These are phyloP conservation scores for Colletotrichum liriopes DNA, from an alignment of 2,329 filamentous ascomycete species.

Conservation along the genomic window DNA sequence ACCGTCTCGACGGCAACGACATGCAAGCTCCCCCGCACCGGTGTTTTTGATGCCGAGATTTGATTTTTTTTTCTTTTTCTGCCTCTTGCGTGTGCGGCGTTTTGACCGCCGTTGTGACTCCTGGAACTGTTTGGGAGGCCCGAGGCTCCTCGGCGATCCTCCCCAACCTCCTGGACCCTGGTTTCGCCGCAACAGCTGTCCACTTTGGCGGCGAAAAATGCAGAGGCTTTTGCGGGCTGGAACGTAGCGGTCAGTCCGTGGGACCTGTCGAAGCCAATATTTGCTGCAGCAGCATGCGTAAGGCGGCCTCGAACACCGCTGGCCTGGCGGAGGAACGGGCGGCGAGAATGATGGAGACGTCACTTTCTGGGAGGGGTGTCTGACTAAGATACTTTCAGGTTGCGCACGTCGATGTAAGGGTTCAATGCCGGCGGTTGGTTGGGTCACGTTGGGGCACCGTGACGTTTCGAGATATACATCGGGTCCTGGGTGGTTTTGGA, in stretches of 20 bases:
- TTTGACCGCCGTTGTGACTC: constrained; percentile 43
- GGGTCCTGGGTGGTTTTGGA: neutral
- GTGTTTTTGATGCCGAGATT: neutral
- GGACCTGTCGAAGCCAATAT: constrained; percentile 13
- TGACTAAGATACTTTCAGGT: constrained; percentile 22
- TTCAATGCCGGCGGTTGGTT: constrained; percentile 9
- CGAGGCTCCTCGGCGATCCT: constrained; percentile 21
- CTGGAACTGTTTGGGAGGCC: constrained; percentile 14
- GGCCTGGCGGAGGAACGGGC: constrained; percentile 15
- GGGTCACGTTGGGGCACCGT: constrained; percentile 3
- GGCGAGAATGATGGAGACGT: constrained; percentile 25
- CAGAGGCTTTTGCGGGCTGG: neutral
- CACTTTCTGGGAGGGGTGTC: constrained; percentile 5
- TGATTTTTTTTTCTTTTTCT: constrained; percentile 2
- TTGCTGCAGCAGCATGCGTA: constrained; percentile 25
- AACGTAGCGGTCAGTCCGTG: constrained; percentile 35
- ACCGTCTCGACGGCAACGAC: constrained; percentile 39
- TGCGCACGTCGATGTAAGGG: neutral
- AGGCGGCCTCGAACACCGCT: constrained; percentile 17
- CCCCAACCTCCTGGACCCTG: constrained; percentile 37
- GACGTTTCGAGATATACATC: constrained; percentile 14
- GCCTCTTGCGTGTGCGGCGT: constrained; percentile 18
- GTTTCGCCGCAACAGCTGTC: constrained; percentile 25
- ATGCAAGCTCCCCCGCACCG: constrained; percentile 23
- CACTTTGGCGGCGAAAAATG: constrained; percentile 25